Percentiles rank a stretch among this genome's conserved stretches.
Conservation (phyloP, 208 protist species). For the Crithidia thermophila region DNA sequence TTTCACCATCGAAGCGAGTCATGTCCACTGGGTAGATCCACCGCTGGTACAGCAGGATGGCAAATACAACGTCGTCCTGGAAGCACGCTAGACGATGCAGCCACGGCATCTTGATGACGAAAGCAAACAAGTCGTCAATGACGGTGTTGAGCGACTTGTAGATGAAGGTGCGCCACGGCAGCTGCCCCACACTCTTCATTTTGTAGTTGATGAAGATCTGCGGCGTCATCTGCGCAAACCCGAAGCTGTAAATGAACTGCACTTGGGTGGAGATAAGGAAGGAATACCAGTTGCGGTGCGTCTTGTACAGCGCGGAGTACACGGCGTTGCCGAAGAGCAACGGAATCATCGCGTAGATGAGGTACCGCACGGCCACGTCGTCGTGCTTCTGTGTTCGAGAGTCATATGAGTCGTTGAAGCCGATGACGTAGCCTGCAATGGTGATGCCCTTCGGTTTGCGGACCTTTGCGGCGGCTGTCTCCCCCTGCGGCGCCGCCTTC, state of each 20-base stretch:
- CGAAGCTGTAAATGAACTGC: constrained; percentile 93
- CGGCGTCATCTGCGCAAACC: constrained; percentile 99
- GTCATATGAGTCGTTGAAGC: constrained; percentile 73
- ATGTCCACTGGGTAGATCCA: constrained; percentile 98
- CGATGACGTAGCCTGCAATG: constrained; percentile 44
- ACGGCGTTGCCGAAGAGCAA: constrained; percentile 93
- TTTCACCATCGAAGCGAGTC: constrained; percentile 59
- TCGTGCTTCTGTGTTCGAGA: constrained; percentile 89
- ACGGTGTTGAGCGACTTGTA: constrained; percentile 99
- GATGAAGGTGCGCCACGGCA: constrained; percentile 98
- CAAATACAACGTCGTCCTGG: constrained; percentile 98
- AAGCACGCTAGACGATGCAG: constrained; percentile 98
- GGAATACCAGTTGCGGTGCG: constrained; percentile 95
- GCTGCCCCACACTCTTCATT: constrained; percentile 97
- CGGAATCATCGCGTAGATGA: constrained; percentile 93
- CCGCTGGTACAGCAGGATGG: constrained; percentile 97
- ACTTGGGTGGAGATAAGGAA: constrained; percentile 91
- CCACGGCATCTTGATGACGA: constrained; percentile 99
- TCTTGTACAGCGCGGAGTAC: constrained; percentile 95
- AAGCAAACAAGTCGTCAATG: constrained; percentile 99
- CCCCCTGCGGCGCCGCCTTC: neutral
- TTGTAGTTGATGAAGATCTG: constrained; percentile 99
- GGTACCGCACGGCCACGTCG: constrained; percentile 93
- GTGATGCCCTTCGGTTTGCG: constrained; percentile 11
- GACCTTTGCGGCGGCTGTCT: neutral